Conservation (phyloP, 2,329 filamentous ascomycete species). For the Fusarium poae region DNA sequence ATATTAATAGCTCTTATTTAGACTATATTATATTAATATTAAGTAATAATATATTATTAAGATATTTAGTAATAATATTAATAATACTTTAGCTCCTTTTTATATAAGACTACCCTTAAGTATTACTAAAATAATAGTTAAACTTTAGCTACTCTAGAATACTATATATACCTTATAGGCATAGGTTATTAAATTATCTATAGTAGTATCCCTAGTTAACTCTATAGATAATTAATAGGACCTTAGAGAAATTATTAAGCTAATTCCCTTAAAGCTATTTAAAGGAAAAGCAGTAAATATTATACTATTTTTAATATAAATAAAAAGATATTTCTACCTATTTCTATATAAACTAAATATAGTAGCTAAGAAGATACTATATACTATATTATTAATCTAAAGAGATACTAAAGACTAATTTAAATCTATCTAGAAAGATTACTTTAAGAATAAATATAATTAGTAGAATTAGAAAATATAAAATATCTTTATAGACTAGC, state of each 20-base stretch:
- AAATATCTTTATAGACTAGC: not conserved
- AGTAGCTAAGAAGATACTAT: not conserved
- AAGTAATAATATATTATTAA: not conserved
- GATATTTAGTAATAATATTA: not conserved
- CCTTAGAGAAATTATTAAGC: no score
- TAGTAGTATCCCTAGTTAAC: no score
- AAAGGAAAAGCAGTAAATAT: no score
- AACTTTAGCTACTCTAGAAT: not conserved
- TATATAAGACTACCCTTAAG: not conserved
- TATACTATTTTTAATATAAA: not conserved
- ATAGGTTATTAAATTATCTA: no score
- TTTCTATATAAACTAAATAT: not conserved
- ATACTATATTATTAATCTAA: not conserved
- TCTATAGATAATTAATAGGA: no score
- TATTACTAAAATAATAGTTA: not conserved
- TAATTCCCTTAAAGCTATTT: no score
- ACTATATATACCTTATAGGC: not conserved
- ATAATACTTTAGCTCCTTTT: not conserved
- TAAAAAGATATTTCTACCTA: not conserved
- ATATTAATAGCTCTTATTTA: constrained; percentile 1
- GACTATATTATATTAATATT: no score
- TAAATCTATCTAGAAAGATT: not conserved
- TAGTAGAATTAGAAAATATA: not conserved
- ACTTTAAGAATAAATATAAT: not conserved
- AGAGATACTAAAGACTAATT: not conserved